Evolutionary conservation across 2,329 filamentous ascomycete species (phyloP).

Genomic region (Rutstroemia sp.): DNA sequence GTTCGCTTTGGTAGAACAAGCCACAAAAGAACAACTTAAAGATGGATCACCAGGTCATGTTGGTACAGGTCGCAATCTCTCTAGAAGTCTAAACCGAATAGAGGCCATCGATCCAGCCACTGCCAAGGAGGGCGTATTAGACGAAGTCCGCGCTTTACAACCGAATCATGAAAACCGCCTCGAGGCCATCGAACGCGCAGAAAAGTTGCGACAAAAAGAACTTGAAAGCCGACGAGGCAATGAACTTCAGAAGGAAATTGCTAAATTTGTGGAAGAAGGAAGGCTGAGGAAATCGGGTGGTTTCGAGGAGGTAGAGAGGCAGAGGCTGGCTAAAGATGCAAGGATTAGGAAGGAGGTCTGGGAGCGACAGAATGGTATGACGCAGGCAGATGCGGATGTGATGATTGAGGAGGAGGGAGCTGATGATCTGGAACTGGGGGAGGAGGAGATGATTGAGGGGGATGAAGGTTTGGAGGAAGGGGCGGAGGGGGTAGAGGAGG

Average conservation of each 20-base stretch:
- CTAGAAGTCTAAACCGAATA: slow-evolving; percentile 48
- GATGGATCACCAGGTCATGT: slow-evolving; percentile 49
- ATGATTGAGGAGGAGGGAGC: background rate
- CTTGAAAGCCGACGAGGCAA: slow-evolving; percentile 66
- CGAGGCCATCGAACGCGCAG: slow-evolving; percentile 94
- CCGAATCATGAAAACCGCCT: slow-evolving; percentile 90
- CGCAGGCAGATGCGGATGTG: slow-evolving; percentile 22
- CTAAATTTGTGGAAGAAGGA: slow-evolving; percentile 77
- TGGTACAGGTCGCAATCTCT: slow-evolving; percentile 48
- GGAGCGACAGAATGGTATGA: slow-evolving; percentile 54
- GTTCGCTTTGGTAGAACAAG: slow-evolving; percentile 91
- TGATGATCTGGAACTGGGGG: background rate
- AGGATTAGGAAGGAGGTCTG: slow-evolving; percentile 73
- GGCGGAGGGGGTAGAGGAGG: background rate
- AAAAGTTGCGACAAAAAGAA: slow-evolving; percentile 84
- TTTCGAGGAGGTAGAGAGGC: slow-evolving; percentile 85
- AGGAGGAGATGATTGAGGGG: background rate
- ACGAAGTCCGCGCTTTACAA: slow-evolving; percentile 86
- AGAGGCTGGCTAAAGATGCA: slow-evolving; percentile 80
- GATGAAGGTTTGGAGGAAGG: background rate
- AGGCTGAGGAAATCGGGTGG: slow-evolving; percentile 95
- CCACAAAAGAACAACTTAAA: slow-evolving; percentile 96
- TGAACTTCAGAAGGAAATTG: slow-evolving; percentile 74
- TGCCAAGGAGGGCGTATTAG: slow-evolving; percentile 85
- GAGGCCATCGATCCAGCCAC: slow-evolving; percentile 59